Conservation (phyloP, 2,329 filamentous ascomycete species). For the Verticillium longisporum region DNA sequence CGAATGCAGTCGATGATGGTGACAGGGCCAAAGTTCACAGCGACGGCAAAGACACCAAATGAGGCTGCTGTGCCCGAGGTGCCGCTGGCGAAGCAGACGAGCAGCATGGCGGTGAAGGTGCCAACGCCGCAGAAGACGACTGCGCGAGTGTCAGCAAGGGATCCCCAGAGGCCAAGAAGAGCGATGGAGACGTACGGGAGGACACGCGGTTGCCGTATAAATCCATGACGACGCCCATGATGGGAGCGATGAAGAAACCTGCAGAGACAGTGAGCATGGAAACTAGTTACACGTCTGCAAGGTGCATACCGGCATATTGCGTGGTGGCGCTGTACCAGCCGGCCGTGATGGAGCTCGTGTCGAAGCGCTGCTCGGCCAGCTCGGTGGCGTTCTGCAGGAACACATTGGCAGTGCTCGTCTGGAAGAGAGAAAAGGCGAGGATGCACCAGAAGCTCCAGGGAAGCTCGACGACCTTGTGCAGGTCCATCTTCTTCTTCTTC, state of each 20-base stretch:
- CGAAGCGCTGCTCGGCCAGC: conserved; percentile 52
- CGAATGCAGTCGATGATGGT: conserved; percentile 55
- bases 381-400: conserved; percentile 55
- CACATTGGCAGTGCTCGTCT: conserved; percentile 48
- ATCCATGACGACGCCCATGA: conserved; percentile 50
- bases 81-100: conserved; percentile 44
- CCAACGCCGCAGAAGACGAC: conserved; percentile 36
- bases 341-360: conserved; percentile 44
- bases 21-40: conserved; percentile 47
- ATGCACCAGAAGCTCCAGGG: conserved; percentile 56
- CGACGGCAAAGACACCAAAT: conserved; percentile 54
- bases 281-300: not conserved
- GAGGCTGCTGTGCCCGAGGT: conserved; percentile 47
- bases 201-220: conserved; percentile 45
- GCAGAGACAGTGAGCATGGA: not conserved
- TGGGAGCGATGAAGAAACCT: conserved; percentile 51
- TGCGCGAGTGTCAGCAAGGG: not conserved
- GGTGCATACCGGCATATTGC: conserved; percentile 32
- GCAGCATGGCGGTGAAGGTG: conserved; percentile 39
- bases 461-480: conserved; percentile 46
- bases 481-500: conserved; percentile 50
- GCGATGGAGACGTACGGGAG: conserved; percentile 18
- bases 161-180: not conserved
- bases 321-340: conserved; percentile 54
- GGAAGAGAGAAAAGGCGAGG: conserved; percentile 47